Percentiles rank a stretch among this genome's conserved stretches.
These are phyloP conservation scores for Hemisphaericaspora xylofermentans DNA, from an alignment of 1,139 yeast genomes.

Conservation along the genomic window DNA sequence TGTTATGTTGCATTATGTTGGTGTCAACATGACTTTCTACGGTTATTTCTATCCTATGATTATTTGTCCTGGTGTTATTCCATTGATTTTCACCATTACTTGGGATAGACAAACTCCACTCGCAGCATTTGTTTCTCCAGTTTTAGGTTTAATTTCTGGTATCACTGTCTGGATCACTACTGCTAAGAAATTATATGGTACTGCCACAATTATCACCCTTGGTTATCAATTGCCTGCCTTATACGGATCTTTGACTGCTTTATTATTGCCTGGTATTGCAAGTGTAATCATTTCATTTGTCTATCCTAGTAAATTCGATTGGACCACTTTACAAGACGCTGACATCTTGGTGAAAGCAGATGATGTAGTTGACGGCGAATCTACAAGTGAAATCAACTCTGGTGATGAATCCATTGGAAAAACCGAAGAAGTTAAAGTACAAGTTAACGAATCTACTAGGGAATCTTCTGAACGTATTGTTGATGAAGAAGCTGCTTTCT, in stretches of 20 bases:
- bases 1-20: conserved; percentile 32
- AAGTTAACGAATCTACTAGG: conserved; percentile 5
- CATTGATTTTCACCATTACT: conserved; percentile 31
- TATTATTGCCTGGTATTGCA: conserved; percentile 31
- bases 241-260: conserved; percentile 31
- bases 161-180: conserved; percentile 27
- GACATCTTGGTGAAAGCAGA: conserved; percentile 20
- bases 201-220: conserved; percentile 21
- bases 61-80: conserved; percentile 38
- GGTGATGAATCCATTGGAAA: conserved; percentile 4
- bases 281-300: conserved; percentile 26
- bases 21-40: conserved; percentile 34
- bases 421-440: conserved; percentile 7
- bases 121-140: conserved; percentile 28
- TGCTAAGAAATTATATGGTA: conserved; percentile 25
- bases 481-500: neutral
- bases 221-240: conserved; percentile 35
- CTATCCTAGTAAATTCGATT: conserved; percentile 31
- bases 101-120: conserved; percentile 32
- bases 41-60: conserved; percentile 35
- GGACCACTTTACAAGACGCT: conserved; percentile 26
- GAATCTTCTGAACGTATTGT: conserved; percentile 3
- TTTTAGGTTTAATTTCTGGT: conserved; percentile 24
- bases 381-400: conserved; percentile 1
- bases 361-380: conserved; percentile 3